These are phyloP conservation scores for Brassica rapa DNA, from an alignment of 345 rosid genomes.

Conservation along the genomic window DNA sequence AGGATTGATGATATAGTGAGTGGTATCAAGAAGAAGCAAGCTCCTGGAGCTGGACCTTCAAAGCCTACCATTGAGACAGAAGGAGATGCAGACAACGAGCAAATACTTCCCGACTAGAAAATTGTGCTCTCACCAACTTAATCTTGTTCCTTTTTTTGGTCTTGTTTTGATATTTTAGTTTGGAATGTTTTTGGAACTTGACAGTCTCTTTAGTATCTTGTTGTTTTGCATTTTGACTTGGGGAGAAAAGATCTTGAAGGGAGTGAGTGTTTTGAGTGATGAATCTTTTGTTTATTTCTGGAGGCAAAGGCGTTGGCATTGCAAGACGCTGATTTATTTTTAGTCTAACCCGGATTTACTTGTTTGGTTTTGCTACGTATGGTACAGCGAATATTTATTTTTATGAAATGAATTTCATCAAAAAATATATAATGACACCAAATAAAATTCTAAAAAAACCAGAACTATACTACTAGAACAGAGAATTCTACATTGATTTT, in stretches of 20 bases:
- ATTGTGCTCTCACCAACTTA: background rate
- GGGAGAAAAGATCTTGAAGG: background rate
- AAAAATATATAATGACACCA: too few species aligned
- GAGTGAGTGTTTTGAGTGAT: background rate
- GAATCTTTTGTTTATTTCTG: slow-evolving; percentile 3
- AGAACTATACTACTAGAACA: too few species aligned
- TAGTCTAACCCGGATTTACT: too few species aligned
- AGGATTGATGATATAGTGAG: slow-evolving; percentile 96
- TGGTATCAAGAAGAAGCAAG: slow-evolving; percentile 92
- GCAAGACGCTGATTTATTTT: background rate
- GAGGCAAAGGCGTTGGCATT: background rate
- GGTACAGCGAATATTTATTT: too few species aligned
- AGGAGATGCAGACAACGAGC: slow-evolving; percentile 91
- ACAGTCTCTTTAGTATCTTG: background rate
- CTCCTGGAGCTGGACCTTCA: slow-evolving; percentile 71
- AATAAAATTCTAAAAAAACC: too few species aligned
- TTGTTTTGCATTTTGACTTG: slow-evolving; percentile 17
- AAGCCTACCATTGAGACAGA: slow-evolving; percentile 86
- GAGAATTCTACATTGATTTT: too few species aligned
- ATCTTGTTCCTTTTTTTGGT: background rate
- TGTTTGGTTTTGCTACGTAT: too few species aligned
- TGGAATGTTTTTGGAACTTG: slow-evolving; percentile 22
- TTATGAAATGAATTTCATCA: too few species aligned
- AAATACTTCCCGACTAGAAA: slow-evolving; percentile 80
- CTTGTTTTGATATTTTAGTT: background rate